These are phyloP conservation scores for Colletotrichum sublineola DNA, from an alignment of 2,329 filamentous ascomycete genomes.

Conservation along the genomic window DNA sequence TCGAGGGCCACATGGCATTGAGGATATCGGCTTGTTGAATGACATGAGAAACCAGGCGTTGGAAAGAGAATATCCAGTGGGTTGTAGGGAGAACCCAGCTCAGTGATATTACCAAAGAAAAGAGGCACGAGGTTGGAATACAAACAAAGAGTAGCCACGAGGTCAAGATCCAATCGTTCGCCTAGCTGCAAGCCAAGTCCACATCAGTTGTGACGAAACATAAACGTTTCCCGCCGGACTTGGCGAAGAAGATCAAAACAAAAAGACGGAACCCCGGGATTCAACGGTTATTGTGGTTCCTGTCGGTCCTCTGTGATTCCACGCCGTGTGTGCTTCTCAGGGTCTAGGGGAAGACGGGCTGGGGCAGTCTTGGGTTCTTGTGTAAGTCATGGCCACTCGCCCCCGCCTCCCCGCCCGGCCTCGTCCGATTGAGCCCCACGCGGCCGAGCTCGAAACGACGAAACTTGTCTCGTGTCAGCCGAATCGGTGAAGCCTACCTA, in stretches of 20 bases:
- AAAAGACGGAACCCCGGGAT: constrained; percentile 8
- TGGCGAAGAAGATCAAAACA: constrained; percentile 36
- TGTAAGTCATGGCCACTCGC: neutral
- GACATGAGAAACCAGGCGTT: neutral
- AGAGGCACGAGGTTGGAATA: neutral
- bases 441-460: constrained; percentile 36
- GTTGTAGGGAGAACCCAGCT: too few relatives aligned
- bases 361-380: neutral
- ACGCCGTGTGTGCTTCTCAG: neutral
- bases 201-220: constrained; percentile 35
- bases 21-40: too few relatives aligned
- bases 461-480: constrained; percentile 35
- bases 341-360: neutral
- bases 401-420: constrained; percentile 17
- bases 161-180: constrained; percentile 34
- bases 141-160: constrained; percentile 27
- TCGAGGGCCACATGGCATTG: neutral
- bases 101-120: neutral
- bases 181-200: constrained; percentile 26
- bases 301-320: constrained; percentile 4
- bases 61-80: neutral
- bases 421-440: constrained; percentile 35
- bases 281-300: constrained; percentile 16
- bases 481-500: constrained; percentile 19
- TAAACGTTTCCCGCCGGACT: constrained; percentile 22